These are phyloP conservation scores for Carex pumila DNA, from an alignment of 176 grass and related monocot genomes.

Conservation along the genomic window DNA sequence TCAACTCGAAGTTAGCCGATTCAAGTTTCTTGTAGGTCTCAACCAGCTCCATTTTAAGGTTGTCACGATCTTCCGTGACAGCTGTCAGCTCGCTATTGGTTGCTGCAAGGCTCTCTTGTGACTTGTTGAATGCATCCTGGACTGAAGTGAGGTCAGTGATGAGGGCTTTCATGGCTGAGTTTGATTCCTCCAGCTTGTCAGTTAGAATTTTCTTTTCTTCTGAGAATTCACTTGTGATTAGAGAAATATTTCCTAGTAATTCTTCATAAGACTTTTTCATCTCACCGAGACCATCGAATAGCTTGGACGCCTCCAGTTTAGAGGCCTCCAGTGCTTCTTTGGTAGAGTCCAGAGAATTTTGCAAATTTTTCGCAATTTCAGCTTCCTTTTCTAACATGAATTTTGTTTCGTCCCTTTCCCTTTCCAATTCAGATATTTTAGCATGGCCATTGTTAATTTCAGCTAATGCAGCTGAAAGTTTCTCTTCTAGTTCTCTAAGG, in stretches of 20 bases:
- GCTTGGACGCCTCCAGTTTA: constrained; percentile 46
- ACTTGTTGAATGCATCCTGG: constrained; percentile 60
- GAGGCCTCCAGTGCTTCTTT: constrained; percentile 50
- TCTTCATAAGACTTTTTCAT: constrained; percentile 57
- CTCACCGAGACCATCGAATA: constrained; percentile 59
- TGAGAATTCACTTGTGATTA: constrained; percentile 52
- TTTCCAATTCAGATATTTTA: constrained; percentile 54
- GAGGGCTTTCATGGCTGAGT: constrained; percentile 53
- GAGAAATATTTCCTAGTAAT: constrained; percentile 51
- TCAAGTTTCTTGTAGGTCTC: constrained; percentile 83
- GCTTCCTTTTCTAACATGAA: constrained; percentile 55
- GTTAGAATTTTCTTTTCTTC: constrained; percentile 47
- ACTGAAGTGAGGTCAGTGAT: constrained; percentile 63
- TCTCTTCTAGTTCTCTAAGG: constrained; percentile 60
- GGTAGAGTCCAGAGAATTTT: constrained; percentile 49
- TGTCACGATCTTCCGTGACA: constrained; percentile 48
- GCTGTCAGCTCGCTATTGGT: constrained; percentile 48
- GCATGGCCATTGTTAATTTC: constrained; percentile 48
- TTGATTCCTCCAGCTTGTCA: constrained; percentile 57
- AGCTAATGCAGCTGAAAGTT: constrained; percentile 53
- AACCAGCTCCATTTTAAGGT: constrained; percentile 80
- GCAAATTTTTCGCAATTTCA: constrained; percentile 35
- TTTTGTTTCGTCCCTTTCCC: constrained; percentile 49
- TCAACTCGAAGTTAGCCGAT: constrained; percentile 62
- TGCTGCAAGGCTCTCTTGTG: constrained; percentile 48